Base-by-base conservation (phyloP, 2,329 filamentous ascomycete species). In the Trichoderma afroharzianum region DNA sequence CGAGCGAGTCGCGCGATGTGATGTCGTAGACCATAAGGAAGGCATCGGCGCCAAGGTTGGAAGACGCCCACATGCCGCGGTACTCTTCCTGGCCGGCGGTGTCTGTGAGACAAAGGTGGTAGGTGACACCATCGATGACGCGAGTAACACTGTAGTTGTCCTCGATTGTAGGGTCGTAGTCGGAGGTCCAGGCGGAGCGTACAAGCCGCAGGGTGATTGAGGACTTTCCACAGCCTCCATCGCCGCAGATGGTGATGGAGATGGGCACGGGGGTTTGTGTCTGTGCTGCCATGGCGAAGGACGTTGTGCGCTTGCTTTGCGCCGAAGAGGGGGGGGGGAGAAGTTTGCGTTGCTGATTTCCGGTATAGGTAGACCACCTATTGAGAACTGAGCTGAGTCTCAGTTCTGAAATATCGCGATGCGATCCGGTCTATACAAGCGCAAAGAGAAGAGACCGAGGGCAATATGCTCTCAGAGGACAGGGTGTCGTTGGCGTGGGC, bases 31-130 rank as follows among this genome's bases (percentile, higher is more conserved):
- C 93, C 76, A 96, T 88, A 26, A 96, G 86, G 83, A 95, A 96
- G 74, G 93, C 93, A 79, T 96, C 93, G 73, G 92, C 91, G 79
- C 89, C 87, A 18, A 95, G 88, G 80, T 95, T 95, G 28, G 90
- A 91, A 39, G 90, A 87, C 1, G 92, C 92, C 93, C 93, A 96
- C 85, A 96, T 93, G 76, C 92, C 91, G 75, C 93, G 91, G 83
- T 96, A 96, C 83, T 96, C 93, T 82, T 96, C 93, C 81, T 96
- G 93, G n/a, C 93, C 93, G 30, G 93, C 93, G 1, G 93, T 95
- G 84, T 96, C 93, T 72, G 92, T 95, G 63, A 96, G 87, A 63
- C 88, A 86, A 43, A 96, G 89, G 80, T 93, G 91, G 85, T 95
- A 95, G 64, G 89, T 90, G 68, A 95, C 87, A 78, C 93, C 93